Conservation (phyloP, 1,139 yeast species). For the Geotrichum citri-aurantii region DNA sequence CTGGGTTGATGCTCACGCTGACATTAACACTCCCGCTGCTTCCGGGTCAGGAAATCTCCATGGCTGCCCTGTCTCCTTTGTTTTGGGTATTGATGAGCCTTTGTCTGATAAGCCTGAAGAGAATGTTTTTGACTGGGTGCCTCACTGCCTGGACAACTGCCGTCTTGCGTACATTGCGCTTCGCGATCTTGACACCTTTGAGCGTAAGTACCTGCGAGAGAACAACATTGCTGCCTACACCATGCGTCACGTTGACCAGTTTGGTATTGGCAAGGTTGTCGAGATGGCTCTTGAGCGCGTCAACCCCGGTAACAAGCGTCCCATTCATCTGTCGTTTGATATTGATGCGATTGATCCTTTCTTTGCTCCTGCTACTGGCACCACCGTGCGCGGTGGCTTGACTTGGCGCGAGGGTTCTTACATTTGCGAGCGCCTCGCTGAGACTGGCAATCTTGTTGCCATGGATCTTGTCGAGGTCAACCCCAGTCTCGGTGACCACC, state of each 20-base stretch:
- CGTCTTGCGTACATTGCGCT: constrained; percentile 90
- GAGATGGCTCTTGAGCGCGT: constrained; percentile 83
- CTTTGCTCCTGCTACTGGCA: constrained; percentile 95
- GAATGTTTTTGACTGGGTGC: constrained; percentile 60
- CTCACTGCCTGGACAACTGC: constrained; percentile 56
- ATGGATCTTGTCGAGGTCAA: constrained; percentile 92
- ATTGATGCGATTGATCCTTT: constrained; percentile 96
- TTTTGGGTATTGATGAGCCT: constrained; percentile 53
- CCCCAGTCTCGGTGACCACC: constrained; percentile 79
- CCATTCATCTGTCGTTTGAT: constrained; percentile 88
- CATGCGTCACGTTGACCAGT: constrained; percentile 94
- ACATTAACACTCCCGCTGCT: constrained; percentile 83
- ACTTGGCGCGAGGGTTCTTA: constrained; percentile 92
- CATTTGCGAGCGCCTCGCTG: constrained; percentile 86
- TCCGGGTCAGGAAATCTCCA: constrained; percentile 89
- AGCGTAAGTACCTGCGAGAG: constrained; percentile 65
- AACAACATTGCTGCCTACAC: constrained; percentile 78
- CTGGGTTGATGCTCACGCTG: constrained; percentile 99
- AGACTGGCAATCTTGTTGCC: constrained; percentile 76
- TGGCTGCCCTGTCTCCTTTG: constrained; percentile 92
- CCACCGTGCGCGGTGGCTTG: constrained; percentile 95
- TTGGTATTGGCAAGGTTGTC: constrained; percentile 84
- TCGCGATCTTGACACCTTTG: constrained; percentile 88
- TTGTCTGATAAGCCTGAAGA: constrained; percentile 46
- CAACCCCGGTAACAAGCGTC: constrained; percentile 67